Percentiles rank a stretch among this genome's conserved stretches.
Evolutionary conservation across 352 stramenopile genomes (phyloP).

Genomic region (Globisporangium paroecandrum): DNA sequence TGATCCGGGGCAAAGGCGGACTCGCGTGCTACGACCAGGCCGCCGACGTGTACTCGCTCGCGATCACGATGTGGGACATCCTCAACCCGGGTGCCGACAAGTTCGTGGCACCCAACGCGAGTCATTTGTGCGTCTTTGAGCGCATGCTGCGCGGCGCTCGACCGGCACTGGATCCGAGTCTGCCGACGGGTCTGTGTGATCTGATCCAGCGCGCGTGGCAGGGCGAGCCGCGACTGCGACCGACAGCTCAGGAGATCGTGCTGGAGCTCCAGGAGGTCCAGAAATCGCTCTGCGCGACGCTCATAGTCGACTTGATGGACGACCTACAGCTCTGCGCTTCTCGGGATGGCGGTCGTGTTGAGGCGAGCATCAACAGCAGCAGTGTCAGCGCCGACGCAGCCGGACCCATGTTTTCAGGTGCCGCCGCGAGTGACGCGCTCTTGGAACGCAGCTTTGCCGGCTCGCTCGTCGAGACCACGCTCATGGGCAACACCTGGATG

Average conservation of each 20-base stretch:
- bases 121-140: background rate
- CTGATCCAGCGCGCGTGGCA: background rate
- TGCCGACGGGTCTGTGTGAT: background rate
- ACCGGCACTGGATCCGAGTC: background rate
- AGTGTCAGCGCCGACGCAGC: background rate
- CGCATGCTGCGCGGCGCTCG: background rate
- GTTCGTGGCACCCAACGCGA: background rate
- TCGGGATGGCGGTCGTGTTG: background rate
- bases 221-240: too few relatives aligned
- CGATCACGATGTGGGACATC: background rate
- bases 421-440: background rate
- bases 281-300: too few relatives aligned
- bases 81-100: background rate
- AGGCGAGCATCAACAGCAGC: background rate
- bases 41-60: conserved; percentile 52
- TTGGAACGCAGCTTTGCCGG: background rate
- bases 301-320: background rate
- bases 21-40: conserved; percentile 35
- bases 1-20: conserved; percentile 35
- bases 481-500: conserved; percentile 18
- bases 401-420: background rate
- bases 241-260: too few relatives aligned
- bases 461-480: background rate
- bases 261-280: too few relatives aligned
- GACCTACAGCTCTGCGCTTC: background rate